Conservation (phyloP, 106 monocot genomes). For the Agapanthus africanus region DNA sequence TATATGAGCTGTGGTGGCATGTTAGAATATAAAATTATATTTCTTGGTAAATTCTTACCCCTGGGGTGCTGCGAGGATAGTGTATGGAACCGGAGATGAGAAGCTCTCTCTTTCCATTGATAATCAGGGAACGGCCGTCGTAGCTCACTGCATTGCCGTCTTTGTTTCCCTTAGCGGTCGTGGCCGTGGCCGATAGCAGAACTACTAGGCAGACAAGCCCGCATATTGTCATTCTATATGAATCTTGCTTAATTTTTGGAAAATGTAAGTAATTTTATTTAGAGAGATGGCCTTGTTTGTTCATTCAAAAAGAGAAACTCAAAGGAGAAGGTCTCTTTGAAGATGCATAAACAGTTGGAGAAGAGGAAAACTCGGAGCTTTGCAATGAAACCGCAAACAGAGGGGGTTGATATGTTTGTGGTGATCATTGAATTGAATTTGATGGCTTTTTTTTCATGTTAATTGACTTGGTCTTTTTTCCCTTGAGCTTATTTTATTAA, state of each 20-base stretch:
- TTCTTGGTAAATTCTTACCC: neutral
- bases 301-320: too few relatives aligned
- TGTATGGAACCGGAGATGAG: slow-evolving; percentile 1
- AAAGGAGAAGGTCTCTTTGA: neutral
- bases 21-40: too few relatives aligned
- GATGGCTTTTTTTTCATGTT: too few relatives aligned
- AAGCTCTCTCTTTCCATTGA: neutral
- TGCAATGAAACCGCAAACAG: neutral
- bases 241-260: too few relatives aligned
- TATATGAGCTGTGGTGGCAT: neutral
- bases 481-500: too few relatives aligned
- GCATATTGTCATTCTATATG: neutral
- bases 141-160: slow-evolving; percentile 10
- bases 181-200: neutral
- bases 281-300: neutral
- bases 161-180: neutral
- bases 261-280: neutral
- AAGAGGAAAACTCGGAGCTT: neutral
- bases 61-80: slow-evolving; percentile 3
- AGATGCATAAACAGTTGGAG: neutral
- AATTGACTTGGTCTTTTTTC: too few relatives aligned
- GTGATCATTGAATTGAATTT: neutral
- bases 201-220: neutral
- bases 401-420: neutral
- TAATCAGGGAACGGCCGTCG: neutral